Conservation (phyloP, 768 basidiomycete species). For the Podaxis sp. region DNA sequence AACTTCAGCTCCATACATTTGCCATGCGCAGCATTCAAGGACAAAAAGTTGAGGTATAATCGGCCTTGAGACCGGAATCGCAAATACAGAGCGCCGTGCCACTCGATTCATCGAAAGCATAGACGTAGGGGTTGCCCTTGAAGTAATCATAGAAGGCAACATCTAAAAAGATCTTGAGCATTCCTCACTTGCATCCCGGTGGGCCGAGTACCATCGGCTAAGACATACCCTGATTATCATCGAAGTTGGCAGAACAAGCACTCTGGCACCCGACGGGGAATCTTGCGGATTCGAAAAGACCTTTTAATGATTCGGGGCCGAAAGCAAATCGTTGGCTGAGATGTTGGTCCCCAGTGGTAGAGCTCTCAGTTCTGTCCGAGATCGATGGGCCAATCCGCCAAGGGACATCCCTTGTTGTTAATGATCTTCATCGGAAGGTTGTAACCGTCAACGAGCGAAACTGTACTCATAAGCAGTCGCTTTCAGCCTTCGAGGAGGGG, state of each 20-base stretch:
- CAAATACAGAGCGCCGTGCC: slow-evolving; percentile 51
- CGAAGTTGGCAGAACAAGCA: slow-evolving; percentile 37
- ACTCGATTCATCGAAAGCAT: slow-evolving; percentile 18
- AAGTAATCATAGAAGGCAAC: slow-evolving; percentile 13
- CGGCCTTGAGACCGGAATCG: slow-evolving; percentile 29
- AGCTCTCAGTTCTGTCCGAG: slow-evolving; percentile 45
- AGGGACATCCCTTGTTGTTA: slow-evolving; percentile 42
- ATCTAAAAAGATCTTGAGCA: slow-evolving; percentile 11
- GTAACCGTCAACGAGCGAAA: slow-evolving; percentile 56
- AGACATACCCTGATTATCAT: slow-evolving; percentile 23
- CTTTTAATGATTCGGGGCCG: slow-evolving; percentile 41
- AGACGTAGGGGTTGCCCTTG: slow-evolving; percentile 5
- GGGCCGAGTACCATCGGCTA: neutral
- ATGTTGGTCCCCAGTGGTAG: neutral
- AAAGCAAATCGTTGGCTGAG: neutral
- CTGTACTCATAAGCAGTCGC: slow-evolving; percentile 21
- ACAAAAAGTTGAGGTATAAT: slow-evolving; percentile 48
- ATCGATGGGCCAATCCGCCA: slow-evolving; percentile 49
- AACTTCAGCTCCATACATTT: neutral
- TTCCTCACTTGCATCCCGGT: neutral
- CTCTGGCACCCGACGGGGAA: slow-evolving; percentile 50
- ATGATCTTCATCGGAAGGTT: slow-evolving; percentile 52
- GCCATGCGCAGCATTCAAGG: slow-evolving; percentile 20
- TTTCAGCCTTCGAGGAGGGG: neutral
- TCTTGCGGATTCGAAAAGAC: slow-evolving; percentile 43